Base-by-base conservation (phyloP, 2,329 filamentous ascomycete species). In the Fusarium pseudograminearum region DNA sequence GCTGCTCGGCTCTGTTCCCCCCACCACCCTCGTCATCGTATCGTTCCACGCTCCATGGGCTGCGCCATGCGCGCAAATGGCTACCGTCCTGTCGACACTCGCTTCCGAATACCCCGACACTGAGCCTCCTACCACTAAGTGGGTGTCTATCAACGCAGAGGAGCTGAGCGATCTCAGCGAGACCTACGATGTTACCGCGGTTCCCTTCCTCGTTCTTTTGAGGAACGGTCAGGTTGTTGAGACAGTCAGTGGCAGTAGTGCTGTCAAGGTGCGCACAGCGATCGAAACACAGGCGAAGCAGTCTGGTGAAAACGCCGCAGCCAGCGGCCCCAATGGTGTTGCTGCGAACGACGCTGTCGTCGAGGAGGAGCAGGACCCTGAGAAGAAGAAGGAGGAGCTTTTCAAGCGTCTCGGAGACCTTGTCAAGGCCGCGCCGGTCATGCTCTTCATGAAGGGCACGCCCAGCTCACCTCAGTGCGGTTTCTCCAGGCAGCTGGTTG, bases 371-470 rank as follows among this genome's bases (percentile, higher is more conserved):
- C 79, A 81, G 57, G 86, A 89, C 63, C 84, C 83, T 10, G 85
- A 82, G 58, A 86, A 89, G 79, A 86, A 87, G 51, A 95, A 95
- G 82, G 93, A 98, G 79, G 94, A 97, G 71, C 83, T 99, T 56
- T 90, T 93, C 80, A 90, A 91, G 79, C 87, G 95, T 33, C 84
- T 99, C 38, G 87, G 82, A 22, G 92, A 97, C 73, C 86, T 99
- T 36, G 95, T 98, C 72, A 97, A 95, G 83, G 96, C 96, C 7
- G 95, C 96, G 33, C 93, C 94, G 0, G 94, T 99, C 33, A 99
- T 99, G 96, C 85, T 99, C 30, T 99, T 99, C 81, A 97, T 97
- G 93, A 97, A 97, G 83, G 94, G 94, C n/a, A 97, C 93, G 4
- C 94, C 94, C 0, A 93, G 90, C 70, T 87, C 89, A 33, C 94